A percentile compares a stretch with the other conserved stretches of the same genome.
These are phyloP conservation scores for Pharnaceum exiguum DNA, from an alignment of 148 eudicot genomes.

Conservation along the genomic window DNA sequence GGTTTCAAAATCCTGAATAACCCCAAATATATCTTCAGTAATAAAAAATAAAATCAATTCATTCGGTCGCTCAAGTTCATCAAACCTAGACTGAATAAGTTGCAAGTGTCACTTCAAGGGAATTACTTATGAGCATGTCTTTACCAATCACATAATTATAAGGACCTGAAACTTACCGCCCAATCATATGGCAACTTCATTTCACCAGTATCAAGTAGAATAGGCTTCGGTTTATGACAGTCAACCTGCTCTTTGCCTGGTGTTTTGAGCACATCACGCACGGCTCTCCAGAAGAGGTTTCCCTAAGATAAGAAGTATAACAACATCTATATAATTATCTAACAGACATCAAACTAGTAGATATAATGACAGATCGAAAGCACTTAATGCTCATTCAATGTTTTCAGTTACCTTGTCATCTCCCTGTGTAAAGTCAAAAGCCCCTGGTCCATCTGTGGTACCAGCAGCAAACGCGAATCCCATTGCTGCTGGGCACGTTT, in stretches of 20 bases:
- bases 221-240: slow-evolving; percentile 83
- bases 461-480: slow-evolving; percentile 99
- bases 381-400: not conserved
- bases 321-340: slow-evolving; percentile 1
- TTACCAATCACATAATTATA: not conserved
- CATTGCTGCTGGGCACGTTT: slow-evolving; percentile 96
- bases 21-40: no score
- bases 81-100: no score
- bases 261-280: slow-evolving; percentile 64
- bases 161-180: slow-evolving; percentile 72
- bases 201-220: slow-evolving; percentile 93
- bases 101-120: no score
- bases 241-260: slow-evolving; percentile 66
- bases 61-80: no score
- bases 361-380: not conserved
- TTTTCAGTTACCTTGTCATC: slow-evolving; percentile 53
- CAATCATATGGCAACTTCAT: slow-evolving; percentile 92
- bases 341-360: slow-evolving; percentile 6
- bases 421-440: slow-evolving; percentile 93
- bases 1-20: no score
- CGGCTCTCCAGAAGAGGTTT: slow-evolving; percentile 81
- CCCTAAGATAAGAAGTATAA: slow-evolving; percentile 45
- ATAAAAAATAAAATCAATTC: no score
- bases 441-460: slow-evolving; percentile 98
- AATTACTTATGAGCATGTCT: not conserved